Conservation (phyloP, 768 basidiomycete species). For the Lentinula aciculospora region DNA sequence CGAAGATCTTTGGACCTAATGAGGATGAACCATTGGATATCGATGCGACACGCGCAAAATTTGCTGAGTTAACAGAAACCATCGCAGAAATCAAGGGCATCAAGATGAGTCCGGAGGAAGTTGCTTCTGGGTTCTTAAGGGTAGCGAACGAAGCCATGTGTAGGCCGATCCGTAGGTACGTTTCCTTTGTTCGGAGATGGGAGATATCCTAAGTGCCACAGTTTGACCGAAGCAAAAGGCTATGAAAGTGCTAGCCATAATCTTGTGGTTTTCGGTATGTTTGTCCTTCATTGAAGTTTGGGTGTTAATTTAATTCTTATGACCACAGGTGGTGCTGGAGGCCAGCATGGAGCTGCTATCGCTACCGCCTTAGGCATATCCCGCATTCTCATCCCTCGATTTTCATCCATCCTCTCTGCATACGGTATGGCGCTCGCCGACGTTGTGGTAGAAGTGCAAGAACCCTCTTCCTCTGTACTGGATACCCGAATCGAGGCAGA, state of each 20-base stretch:
- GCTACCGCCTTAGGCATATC: constrained; percentile 56
- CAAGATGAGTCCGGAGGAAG: constrained; percentile 41
- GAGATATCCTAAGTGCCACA: not conserved
- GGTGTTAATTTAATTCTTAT: constrained; percentile 34
- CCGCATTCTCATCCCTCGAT: constrained; percentile 56
- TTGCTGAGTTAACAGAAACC: not conserved
- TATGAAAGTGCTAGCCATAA: constrained; percentile 75
- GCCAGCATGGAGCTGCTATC: constrained; percentile 64
- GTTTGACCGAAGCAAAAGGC: constrained; percentile 81
- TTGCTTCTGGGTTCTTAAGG: constrained; percentile 53
- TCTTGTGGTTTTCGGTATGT: constrained; percentile 35
- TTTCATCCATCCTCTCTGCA: constrained; percentile 64
- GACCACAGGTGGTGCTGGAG: constrained; percentile 58
- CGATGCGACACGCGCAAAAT: constrained; percentile 15
- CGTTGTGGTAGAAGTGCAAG: not conserved
- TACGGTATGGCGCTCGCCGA: constrained; percentile 65
- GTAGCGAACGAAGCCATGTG: constrained; percentile 75
- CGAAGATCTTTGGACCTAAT: constrained; percentile 43
- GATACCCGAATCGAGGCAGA: not conserved
- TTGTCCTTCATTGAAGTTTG: too few species aligned
- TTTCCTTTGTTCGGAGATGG: not conserved
- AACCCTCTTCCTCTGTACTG: not conserved
- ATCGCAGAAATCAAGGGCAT: constrained; percentile 28
- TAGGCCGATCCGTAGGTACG: constrained; percentile 51
- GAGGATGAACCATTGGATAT: constrained; percentile 34